Evolutionary conservation across 2,329 filamentous ascomycete genomes (phyloP).

Genomic region (Pyricularia sp.): DNA sequence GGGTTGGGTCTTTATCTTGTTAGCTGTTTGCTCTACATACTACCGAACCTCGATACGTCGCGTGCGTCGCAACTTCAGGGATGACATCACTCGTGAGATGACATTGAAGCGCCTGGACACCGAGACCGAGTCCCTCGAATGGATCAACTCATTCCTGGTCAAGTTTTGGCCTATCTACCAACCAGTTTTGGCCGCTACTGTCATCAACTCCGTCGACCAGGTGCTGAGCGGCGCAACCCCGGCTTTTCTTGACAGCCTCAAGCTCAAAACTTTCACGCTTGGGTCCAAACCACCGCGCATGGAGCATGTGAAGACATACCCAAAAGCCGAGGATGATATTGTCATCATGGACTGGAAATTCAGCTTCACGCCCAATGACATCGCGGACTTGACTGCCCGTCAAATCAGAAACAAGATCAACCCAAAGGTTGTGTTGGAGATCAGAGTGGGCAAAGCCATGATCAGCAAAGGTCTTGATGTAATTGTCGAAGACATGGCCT

Average conservation of each 20-base stretch:
- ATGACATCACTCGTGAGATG: constrained; percentile 77
- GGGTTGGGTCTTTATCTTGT: constrained; percentile 85
- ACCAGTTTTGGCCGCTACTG: constrained; percentile 79
- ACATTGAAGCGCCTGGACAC: constrained; percentile 77
- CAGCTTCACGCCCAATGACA: constrained; percentile 95
- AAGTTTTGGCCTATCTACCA: constrained; percentile 99
- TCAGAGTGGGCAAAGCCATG: constrained; percentile 88
- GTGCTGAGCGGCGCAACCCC: constrained; percentile 87
- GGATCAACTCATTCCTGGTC: constrained; percentile 97
- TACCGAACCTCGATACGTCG: constrained; percentile 91
- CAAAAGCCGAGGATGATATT: constrained; percentile 85
- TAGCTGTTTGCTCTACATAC: constrained; percentile 86
- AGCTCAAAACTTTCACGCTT: constrained; percentile 84
- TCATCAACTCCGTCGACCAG: constrained; percentile 90
- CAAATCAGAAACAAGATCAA: constrained; percentile 95
- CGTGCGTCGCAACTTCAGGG: constrained; percentile 87
- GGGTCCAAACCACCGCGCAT: constrained; percentile 90
- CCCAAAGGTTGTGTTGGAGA: constrained; percentile 89
- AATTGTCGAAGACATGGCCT: constrained; percentile 96
- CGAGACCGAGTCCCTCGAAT: constrained; percentile 86
- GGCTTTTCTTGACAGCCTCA: constrained; percentile 82
- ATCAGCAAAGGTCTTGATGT: constrained; percentile 95
- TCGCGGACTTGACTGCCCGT: constrained; percentile 74
- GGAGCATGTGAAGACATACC: constrained; percentile 97
- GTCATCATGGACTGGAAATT: constrained; percentile 99